A percentile compares a stretch with the other conserved stretches of the same genome.
These are phyloP conservation scores for Penicillium sp. DNA, from an alignment of 2,329 filamentous ascomycete genomes.

Conservation along the genomic window DNA sequence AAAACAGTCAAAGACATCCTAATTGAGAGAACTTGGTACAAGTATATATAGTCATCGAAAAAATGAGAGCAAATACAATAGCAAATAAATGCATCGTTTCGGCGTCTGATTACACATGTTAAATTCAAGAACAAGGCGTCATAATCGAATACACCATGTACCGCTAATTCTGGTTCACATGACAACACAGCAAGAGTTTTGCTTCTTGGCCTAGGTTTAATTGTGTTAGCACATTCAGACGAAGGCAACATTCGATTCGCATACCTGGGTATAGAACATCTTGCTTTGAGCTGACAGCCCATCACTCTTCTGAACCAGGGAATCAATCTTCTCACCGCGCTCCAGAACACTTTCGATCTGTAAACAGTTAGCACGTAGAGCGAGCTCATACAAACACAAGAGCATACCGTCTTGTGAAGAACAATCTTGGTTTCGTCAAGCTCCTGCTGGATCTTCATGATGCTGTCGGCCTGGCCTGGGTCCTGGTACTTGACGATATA, in stretches of 20 bases:
- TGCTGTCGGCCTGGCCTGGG: constrained; percentile 82
- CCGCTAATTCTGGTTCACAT: constrained; percentile 49
- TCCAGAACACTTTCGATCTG: constrained; percentile 56
- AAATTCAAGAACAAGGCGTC: constrained; percentile 6
- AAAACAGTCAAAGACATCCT: background rate
- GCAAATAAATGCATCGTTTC: constrained; percentile 7
- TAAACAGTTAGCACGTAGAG: constrained; percentile 40
- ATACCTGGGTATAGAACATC: constrained; percentile 85
- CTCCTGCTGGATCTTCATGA: constrained; percentile 94
- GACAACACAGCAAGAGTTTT: constrained; percentile 71
- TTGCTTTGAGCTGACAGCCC: constrained; percentile 88
- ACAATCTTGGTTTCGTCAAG: constrained; percentile 97
- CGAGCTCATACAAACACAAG: background rate
- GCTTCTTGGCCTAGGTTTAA: constrained; percentile 65
- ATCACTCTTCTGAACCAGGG: constrained; percentile 88
- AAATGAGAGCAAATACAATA: background rate
- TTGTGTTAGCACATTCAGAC: background rate
- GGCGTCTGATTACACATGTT: constrained; percentile 16
- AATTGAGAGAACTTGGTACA: background rate
- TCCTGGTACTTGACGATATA: constrained; percentile 81
- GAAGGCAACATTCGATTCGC: background rate
- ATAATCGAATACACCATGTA: background rate
- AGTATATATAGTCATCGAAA: background rate
- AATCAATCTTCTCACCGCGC: constrained; percentile 94
- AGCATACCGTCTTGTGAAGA: constrained; percentile 83